Evolutionary conservation across 331 rosid genomes (phyloP).

Genomic region (Rhamnella rubrinervis): DNA sequence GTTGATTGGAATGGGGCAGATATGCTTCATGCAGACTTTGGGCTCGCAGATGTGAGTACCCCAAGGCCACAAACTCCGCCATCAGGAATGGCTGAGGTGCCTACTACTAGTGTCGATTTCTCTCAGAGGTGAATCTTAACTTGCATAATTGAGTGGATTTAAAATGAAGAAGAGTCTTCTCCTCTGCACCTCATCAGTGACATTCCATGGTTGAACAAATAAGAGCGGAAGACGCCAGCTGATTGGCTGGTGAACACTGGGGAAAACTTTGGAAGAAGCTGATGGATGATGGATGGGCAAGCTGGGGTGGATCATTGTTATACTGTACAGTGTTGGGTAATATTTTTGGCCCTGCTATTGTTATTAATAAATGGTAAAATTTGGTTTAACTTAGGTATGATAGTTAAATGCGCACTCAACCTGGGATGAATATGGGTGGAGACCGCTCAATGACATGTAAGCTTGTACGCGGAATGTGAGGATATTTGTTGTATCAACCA

Average conservation of each 20-base stretch:
- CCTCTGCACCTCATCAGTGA: conserved; percentile 19
- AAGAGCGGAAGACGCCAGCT: conserved; percentile 32
- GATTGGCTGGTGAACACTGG: conserved; percentile 25
- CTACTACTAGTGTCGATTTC: conserved; percentile 47
- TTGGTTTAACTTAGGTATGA: not conserved
- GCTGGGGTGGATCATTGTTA: conserved; percentile 39
- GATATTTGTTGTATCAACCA: too few relatives aligned
- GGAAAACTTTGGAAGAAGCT: conserved; percentile 30
- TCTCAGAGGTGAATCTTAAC: conserved; percentile 46
- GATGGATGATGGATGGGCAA: conserved; percentile 20
- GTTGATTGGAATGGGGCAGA: conserved; percentile 76
- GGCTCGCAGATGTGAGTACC: conserved; percentile 38
- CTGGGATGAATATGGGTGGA: too few relatives aligned
- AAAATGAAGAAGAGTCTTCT: conserved; percentile 12
- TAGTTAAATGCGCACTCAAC: too few relatives aligned
- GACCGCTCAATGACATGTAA: too few relatives aligned
- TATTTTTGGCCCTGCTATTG: conserved; percentile 23
- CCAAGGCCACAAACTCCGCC: conserved; percentile 44
- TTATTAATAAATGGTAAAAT: conserved; percentile 33
- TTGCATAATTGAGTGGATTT: not conserved
- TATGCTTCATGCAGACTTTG: conserved; percentile 71
- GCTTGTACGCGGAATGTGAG: too few relatives aligned
- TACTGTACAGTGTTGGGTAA: conserved; percentile 43
- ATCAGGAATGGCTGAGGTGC: conserved; percentile 47
- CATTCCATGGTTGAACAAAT: conserved; percentile 14